Evolutionary conservation across 2,329 filamentous ascomycete genomes (phyloP), one percentile per base, ranked within the genome.

Genomic region (Calonectria pauciramosa): DNA sequence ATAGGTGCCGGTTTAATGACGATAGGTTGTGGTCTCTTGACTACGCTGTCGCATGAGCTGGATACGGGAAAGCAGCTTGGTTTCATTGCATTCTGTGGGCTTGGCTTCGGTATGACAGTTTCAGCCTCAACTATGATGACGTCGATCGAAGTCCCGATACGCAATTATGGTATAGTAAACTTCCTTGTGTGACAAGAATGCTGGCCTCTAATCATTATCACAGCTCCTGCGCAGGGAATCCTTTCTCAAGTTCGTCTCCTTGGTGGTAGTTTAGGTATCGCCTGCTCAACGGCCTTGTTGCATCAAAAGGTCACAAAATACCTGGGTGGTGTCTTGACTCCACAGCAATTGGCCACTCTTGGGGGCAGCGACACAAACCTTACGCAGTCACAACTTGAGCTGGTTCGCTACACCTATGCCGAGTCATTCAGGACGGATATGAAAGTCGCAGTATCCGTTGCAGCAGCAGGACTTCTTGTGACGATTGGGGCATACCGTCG

Each of bases 221-320:
- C 52, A 90, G 89, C 89, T 16, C 83, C 88, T 14, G 88, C 89
- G 0, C 90, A 91, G 76, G 90, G 89, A 0, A 87, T 91, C 49
- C 79, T 91, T 16, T 87, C 89, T 0, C 89, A 91, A 70, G 81
- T 87, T 30, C 86, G 89, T 38, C 86, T 91, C 28, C 83, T 91
- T 0, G 90, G 90, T 6, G 89, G 90, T 8, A 90, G 89, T 71
- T 82, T 91, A 34, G 90, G 90, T 4, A 90, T 91, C 68, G 88
- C 90, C 3, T 85, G 87, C 1, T 91, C 89, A 26, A 88, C 89
- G 0, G 87, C 87, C 20, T 84, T 90, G 20, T 78, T 90, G 77
- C 54, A 83, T 74, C 65, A 84, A 79, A 77, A 83, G 82, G 52
- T 81, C 9, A 72, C 79, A 32, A 70, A 81, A 4, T 76, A 82